These are phyloP conservation scores for Parasitella parasitica DNA, from an alignment of 371 early-diverging fungal genomes.

Conservation along the genomic window DNA sequence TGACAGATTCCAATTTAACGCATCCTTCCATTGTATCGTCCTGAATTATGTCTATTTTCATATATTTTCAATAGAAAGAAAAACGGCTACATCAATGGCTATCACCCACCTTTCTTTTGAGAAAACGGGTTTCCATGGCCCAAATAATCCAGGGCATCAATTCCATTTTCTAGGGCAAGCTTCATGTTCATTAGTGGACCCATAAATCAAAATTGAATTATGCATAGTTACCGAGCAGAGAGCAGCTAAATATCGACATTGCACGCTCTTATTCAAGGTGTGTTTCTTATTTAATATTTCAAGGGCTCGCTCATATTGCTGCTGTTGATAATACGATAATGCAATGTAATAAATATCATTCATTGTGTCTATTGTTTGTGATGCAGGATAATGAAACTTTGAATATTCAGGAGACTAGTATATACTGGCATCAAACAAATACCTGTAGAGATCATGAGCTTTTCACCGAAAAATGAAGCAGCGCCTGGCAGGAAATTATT, in stretches of 20 bases:
- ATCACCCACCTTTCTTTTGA: constrained; percentile 9
- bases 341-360: constrained; percentile 64
- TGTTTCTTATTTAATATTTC: constrained; percentile 53
- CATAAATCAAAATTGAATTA: no score
- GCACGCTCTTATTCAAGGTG: constrained; percentile 51
- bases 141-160: constrained; percentile 59
- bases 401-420: background rate
- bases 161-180: constrained; percentile 60
- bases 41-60: background rate
- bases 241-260: constrained; percentile 63
- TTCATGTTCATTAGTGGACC: constrained; percentile 14
- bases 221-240: constrained; percentile 56
- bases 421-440: background rate
- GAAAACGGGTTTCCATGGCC: constrained; percentile 58
- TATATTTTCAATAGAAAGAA: no score
- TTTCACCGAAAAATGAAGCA: constrained; percentile 65
- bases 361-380: constrained; percentile 40
- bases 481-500: constrained; percentile 51
- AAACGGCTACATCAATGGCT: no score
- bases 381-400: background rate
- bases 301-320: constrained; percentile 61
- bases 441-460: constrained; percentile 57
- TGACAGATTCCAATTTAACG: constrained; percentile 59
- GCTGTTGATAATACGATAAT: constrained; percentile 56
- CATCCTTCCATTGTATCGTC: constrained; percentile 2